Base-by-base conservation (phyloP, 768 basidiomycete species). In the Gyrodon lividus region DNA sequence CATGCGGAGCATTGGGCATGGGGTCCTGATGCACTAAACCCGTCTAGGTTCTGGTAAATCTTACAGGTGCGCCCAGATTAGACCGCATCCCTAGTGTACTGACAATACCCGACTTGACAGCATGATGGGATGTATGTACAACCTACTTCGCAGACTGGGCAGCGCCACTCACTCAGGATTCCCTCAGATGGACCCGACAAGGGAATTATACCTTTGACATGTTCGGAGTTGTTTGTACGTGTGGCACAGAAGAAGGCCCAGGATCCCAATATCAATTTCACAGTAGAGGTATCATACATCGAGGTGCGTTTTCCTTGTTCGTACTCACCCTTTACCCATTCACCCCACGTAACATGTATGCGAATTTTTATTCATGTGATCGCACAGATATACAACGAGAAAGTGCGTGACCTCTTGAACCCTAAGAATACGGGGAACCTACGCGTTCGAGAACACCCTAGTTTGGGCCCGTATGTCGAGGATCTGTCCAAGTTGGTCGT, bases 261-360 rank as follows among this genome's bases (percentile, higher is more conserved):
- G 45, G 89, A 94, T 63, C 68, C 83, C 9, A 85, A 86, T 59
- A 59, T 93, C 53, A 82, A 75, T 51, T 96, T 93, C 62, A 87
- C 89, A 2, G 95, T 99, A 37, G 96, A 98, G 72, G 95, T 97
- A n/a, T 97, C 94, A 5, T 98, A 97, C 66, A 97, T 97, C 55
- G 95, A 96, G 80, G 89, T 89, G 47, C 46, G 74, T 63, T 34
- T 22, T 28, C 13, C 33, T 44, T 20, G n/a, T 40, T 14, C 31
- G 7, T 35, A 6, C 28, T 9, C 39, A 24, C 24, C 40, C 13
- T 34, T 26, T 19, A 40, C 30, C 33, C 31, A 31, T 17, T 53
- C 40, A 31, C 19, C 41, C 34, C 51, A 37, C 17, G 35, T 17
- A 8, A 17, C 35, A 19, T 50, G n/a, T 40, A 23, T 45, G 33